Conservation (phyloP, 805 yeast species). For the Yarrowia osloensis region DNA sequence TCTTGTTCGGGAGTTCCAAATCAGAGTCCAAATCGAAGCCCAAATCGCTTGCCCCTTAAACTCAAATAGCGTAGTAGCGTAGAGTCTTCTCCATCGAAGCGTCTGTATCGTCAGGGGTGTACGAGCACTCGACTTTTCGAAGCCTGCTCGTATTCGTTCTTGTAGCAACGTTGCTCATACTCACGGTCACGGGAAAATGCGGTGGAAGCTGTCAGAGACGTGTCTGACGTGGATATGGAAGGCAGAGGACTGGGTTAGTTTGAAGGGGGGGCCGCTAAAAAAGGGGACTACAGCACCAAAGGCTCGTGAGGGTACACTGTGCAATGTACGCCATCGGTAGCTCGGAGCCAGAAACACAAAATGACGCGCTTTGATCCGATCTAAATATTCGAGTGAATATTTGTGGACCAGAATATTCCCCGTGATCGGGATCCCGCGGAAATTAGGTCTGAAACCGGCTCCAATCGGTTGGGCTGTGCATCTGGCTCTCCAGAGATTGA, state of each 20-base stretch:
- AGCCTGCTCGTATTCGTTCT: too few species aligned
- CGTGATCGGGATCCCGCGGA: not conserved
- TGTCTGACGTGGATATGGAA: slow-evolving; percentile 12
- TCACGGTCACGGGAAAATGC: slow-evolving; percentile 12
- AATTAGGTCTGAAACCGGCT: not conserved
- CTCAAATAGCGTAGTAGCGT: not conserved
- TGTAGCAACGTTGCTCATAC: not conserved
- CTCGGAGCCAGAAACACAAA: not conserved
- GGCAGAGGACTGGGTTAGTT: slow-evolving; percentile 8
- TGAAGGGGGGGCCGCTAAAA: not conserved
- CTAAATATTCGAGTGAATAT: not conserved
- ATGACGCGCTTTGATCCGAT: not conserved
- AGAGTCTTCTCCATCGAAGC: not conserved
- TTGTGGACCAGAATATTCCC: not conserved
- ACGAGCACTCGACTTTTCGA: too few species aligned
- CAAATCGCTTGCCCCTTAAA: slow-evolving; percentile 19
- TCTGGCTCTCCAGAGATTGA: not conserved
- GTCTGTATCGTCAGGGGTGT: not conserved
- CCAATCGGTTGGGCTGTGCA: not conserved
- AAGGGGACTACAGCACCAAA: not conserved
- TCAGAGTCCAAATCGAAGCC: not conserved
- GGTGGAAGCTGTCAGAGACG: slow-evolving; percentile 4
- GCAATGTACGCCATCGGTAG: not conserved
- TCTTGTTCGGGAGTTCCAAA: not conserved
- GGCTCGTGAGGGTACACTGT: slow-evolving; percentile 1